These are phyloP conservation scores for Aspergillus leporis DNA, from an alignment of 495 filamentous ascomycete species.

Conservation along the genomic window DNA sequence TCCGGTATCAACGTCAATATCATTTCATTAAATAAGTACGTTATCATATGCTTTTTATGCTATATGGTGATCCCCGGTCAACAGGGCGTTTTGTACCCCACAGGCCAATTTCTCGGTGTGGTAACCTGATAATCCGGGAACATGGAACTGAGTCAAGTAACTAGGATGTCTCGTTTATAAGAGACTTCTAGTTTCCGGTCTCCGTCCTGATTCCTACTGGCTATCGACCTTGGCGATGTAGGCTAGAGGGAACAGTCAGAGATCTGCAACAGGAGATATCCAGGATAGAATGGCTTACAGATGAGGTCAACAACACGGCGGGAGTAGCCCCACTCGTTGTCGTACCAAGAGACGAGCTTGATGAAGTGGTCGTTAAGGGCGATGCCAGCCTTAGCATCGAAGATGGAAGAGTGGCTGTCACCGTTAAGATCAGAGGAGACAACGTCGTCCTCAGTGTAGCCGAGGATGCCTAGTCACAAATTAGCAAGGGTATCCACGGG, in stretches of 20 bases:
- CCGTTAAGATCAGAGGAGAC: slow-evolving; percentile 94
- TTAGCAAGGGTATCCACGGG: slow-evolving; percentile 29
- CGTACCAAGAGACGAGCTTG: slow-evolving; percentile 98
- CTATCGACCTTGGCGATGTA: slow-evolving; percentile 89
- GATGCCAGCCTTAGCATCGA: slow-evolving; percentile 99
- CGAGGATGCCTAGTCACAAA: slow-evolving; percentile 67
- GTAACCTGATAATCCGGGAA: slow-evolving; percentile 4
- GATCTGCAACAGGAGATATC: neutral
- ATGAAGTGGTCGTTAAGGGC: slow-evolving; percentile 97
- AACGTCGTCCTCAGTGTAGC: slow-evolving; percentile 95
- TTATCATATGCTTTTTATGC: slow-evolving; percentile 29
- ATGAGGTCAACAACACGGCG: slow-evolving; percentile 98
- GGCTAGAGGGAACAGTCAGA: slow-evolving; percentile 37
- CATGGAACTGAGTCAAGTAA: slow-evolving; percentile 9
- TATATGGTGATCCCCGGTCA: slow-evolving; percentile 7
- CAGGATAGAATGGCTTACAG: slow-evolving; percentile 34
- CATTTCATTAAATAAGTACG: slow-evolving; percentile 36
- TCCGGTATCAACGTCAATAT: slow-evolving; percentile 22
- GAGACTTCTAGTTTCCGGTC: slow-evolving; percentile 35
- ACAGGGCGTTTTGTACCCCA: slow-evolving; percentile 7
- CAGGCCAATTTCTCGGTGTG: slow-evolving; percentile 2
- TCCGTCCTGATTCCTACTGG: slow-evolving; percentile 48
- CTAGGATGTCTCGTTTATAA: slow-evolving; percentile 29
- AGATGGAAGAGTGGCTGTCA: slow-evolving; percentile 91
- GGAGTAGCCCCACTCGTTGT: slow-evolving; percentile 97